These are phyloP conservation scores for Rhynchospora tenuis DNA, from an alignment of 176 grass and related monocot genomes.

Conservation along the genomic window DNA sequence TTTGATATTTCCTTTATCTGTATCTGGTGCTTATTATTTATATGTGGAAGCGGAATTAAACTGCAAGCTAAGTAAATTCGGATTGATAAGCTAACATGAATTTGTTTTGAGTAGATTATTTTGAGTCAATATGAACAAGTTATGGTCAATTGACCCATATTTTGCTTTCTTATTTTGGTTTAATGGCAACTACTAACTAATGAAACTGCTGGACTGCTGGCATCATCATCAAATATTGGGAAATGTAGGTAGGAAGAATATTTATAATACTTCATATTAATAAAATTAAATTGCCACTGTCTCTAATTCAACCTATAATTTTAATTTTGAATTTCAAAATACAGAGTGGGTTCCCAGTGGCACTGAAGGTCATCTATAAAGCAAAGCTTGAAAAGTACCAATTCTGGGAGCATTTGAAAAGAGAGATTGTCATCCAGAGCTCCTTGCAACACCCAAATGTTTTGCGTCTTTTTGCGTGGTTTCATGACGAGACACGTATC, in stretches of 20 bases:
- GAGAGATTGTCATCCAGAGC: constrained; percentile 88
- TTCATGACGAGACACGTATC: constrained; percentile 60
- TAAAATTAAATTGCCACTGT: too few species aligned
- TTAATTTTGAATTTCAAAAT: background rate
- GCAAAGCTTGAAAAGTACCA: constrained; percentile 81
- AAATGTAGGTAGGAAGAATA: background rate
- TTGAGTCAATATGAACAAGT: background rate
- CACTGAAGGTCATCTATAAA: constrained; percentile 80
- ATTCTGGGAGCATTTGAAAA: constrained; percentile 54
- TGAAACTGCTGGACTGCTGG: background rate
- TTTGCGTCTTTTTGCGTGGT: constrained; percentile 90
- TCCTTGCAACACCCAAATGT: constrained; percentile 83
- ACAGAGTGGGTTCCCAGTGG: constrained; percentile 83
- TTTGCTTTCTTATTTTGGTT: background rate
- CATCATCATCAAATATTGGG: background rate
- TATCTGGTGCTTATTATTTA: background rate
- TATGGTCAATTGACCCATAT: background rate
- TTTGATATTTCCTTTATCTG: background rate
- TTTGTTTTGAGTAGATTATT: background rate
- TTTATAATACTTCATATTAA: too few species aligned
- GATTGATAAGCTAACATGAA: background rate
- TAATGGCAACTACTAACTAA: background rate
- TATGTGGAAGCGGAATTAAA: background rate
- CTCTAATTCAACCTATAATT: background rate
- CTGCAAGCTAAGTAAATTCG: background rate